Evolutionary conservation across 2,329 filamentous ascomycete genomes (phyloP).

Genomic region (Berkeleyomyces rouxiae): DNA sequence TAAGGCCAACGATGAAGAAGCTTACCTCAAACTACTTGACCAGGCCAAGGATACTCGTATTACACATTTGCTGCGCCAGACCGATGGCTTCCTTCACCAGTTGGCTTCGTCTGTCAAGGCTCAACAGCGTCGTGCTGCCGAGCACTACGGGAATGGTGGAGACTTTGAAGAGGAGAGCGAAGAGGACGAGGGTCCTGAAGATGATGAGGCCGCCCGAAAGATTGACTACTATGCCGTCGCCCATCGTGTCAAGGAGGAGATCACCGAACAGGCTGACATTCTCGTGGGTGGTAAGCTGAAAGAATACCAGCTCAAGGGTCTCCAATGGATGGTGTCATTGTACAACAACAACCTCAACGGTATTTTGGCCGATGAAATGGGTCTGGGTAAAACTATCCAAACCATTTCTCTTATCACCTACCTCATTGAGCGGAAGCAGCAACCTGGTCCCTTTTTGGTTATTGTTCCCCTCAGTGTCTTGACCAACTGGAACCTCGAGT

Average conservation of each 20-base stretch:
- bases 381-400: conserved; percentile 98
- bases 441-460: conserved; percentile 82
- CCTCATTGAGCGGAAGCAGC: conserved; percentile 87
- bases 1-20: conserved; percentile 98
- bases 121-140: conserved; percentile 70
- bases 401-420: conserved; percentile 96
- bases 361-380: conserved; percentile 98
- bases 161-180: conserved; percentile 38
- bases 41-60: conserved; percentile 99
- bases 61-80: conserved; percentile 89
- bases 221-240: conserved; percentile 98
- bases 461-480: conserved; percentile 94
- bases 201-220: conserved; percentile 56
- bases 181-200: conserved; percentile 48
- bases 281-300: conserved; percentile 86
- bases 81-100: conserved; percentile 91
- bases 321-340: conserved; percentile 98
- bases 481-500: conserved; percentile 97
- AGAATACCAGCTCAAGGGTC: conserved; percentile 94
- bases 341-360: conserved; percentile 99
- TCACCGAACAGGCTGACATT: conserved; percentile 65
- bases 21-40: conserved; percentile 91
- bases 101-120: conserved; percentile 86
- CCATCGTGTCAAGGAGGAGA: conserved; percentile 86
- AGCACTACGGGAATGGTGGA: conserved; percentile 63